Base-by-base conservation (phyloP, 345 rosid genomes). In the Eucalyptus fibrosa region DNA sequence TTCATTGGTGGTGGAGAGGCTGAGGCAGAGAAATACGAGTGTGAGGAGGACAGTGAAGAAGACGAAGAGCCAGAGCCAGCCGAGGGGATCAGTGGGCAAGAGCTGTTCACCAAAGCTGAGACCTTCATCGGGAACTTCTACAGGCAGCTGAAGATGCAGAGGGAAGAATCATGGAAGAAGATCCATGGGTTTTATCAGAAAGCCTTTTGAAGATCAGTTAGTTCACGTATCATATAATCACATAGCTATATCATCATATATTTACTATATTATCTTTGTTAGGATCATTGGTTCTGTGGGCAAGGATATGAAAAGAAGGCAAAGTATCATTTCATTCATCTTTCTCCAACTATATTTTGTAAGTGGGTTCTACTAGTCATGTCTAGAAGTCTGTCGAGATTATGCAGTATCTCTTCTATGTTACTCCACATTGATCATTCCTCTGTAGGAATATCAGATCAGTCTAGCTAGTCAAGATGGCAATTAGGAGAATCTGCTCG, bases 131-230 rank as follows among this genome's bases (percentile, higher is more conserved):
- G 95, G 11, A 94, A 94, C 87, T 96, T 96, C 67, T 92, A 95
- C 94, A 92, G 91, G 89, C 95, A 96, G 91, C 91, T 96, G 95
- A 92, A 94, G 95, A 93, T 95, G 94, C 97, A 96, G 86, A 94
- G 95, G 90, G 95, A 94, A 90, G 95, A 94, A 6, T 96, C 95
- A 9, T 94, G 94, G 94, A 92, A 92, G 90, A 93, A 89, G 90
- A 94, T 93, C 90, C 92, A 94, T 89, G 95, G 93, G 86, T 72
- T 93, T 59, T 93, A 93, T 89, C 92, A 92, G 90, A 93, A 92
- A 91, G 91, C 93, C 83, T 91, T 91, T 88, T 92, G 91, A 90
- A 37, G 15, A 85, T 34, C 47, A 19, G 19, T 17, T 37, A 42
- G 28, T 40, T 69, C 81, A 69, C 44, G 44, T 69, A 69, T 30